phyloP scores from a whole-genome alignment of 352 stramenopile genomes.

The Detonula confervacea region DNA sequence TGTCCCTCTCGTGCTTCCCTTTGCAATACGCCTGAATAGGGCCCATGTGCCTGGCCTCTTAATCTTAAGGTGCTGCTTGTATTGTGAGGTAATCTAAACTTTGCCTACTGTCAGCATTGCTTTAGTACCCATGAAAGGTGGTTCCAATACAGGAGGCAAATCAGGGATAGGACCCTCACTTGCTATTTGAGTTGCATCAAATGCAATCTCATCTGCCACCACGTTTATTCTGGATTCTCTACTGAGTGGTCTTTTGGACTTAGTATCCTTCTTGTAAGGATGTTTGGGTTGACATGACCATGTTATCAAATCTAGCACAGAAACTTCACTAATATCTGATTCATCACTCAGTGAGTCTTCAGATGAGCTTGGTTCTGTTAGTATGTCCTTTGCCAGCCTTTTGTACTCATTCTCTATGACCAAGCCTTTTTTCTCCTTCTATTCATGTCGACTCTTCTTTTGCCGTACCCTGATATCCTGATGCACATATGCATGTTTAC shows the following conservation, averaged over 20 bases:
- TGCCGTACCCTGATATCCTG: not conserved
- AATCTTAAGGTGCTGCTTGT: not conserved
- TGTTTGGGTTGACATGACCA: no score
- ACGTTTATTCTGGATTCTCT: not conserved
- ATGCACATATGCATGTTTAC: not conserved
- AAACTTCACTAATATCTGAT: no score
- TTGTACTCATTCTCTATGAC: not conserved
- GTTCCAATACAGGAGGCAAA: not conserved
- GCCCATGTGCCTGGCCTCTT: not conserved
- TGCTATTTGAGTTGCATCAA: not conserved
- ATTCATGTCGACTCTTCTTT: not conserved
- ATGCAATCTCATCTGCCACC: not conserved
- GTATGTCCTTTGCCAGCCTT: no score
- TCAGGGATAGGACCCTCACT: not conserved
- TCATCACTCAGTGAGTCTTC: not conserved
- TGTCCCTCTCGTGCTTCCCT: not conserved
- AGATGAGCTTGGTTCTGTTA: not conserved
- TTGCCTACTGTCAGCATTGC: slow-evolving; percentile 7
- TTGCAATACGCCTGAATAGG: not conserved
- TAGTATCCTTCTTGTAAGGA: no score
- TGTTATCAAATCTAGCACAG: no score
- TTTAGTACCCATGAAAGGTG: slow-evolving; percentile 8
- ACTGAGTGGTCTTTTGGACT: no score
- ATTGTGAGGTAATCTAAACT: slow-evolving; percentile 15
- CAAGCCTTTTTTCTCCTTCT: not conserved